Base-by-base conservation (phyloP, 306 rosid species). In the Medicago arabica region DNA sequence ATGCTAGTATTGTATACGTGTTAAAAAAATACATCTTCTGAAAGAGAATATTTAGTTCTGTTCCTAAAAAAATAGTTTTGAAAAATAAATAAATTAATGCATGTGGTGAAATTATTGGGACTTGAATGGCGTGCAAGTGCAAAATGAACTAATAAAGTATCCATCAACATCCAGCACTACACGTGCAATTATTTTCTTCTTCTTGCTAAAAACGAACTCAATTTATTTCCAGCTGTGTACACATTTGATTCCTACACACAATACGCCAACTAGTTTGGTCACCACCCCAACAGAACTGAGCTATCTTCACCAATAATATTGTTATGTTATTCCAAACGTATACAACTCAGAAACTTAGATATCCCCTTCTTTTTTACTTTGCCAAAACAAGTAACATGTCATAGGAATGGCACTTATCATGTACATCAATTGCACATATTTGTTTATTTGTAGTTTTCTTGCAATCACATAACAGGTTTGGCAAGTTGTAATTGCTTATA, bases 181-280 rank as follows among this genome's bases (percentile, higher is more conserved):
- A 83, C 78, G 81, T 81, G 84, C 82, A 67, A 80, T 76, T 74
- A 69, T 75, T 75, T 78, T 65, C 58, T 66, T 61, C 77, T 39
- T 75, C 73, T 47, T 44, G 2, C 19, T 0, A 54, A 12, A 23
- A 74, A 36, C 28, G 0, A 55, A 67, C 72, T 57, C 69, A 64
- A 67, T 17, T 58, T 70, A 8, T 72, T 2, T 4, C 23, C 10
- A 49, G 72, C 21, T 78, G 34, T 60, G 44, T 69, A 19, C 64
- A 28, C 66, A 41, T 41, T 44, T 57, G 64, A 55, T 73, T 73
- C 72, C 49, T 5, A 34, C 38, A 0, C 38, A 34, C 38, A 34
- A 23, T 11, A 72, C 2, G 79, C 80, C 76, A 76, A 65, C 36
- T 38, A 31, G 14, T 65, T 59, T 40, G 76, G 79, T 5, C 47